These are phyloP conservation scores for Mortierella claussenii DNA, from an alignment of 192 early-diverging fungal genomes.

Conservation along the genomic window DNA sequence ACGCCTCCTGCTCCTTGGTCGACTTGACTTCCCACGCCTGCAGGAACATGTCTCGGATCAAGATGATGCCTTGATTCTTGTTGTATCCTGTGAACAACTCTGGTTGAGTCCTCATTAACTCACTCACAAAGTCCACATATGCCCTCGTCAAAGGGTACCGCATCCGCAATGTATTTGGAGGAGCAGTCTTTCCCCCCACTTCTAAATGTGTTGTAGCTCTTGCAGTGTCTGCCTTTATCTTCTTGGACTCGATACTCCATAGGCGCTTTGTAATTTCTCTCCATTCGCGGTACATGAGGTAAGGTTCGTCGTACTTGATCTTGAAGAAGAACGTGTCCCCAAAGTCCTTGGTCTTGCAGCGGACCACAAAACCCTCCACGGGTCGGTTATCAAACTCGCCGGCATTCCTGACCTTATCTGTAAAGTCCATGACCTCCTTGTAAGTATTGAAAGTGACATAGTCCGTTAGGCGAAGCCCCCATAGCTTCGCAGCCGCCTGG, in stretches of 20 bases:
- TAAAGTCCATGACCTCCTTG: slow-evolving; percentile 73
- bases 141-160: slow-evolving; percentile 68
- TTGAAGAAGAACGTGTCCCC: slow-evolving; percentile 77
- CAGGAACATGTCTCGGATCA: slow-evolving; percentile 82
- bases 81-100: slow-evolving; percentile 72
- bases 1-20: slow-evolving; percentile 6
- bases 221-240: slow-evolving; percentile 5
- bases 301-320: slow-evolving; percentile 95
- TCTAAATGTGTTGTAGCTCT: too few relatives aligned
- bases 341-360: slow-evolving; percentile 63
- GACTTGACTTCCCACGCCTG: slow-evolving; percentile 60
- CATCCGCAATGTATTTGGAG: slow-evolving; percentile 39
- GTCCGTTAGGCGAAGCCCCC: slow-evolving; percentile 75
- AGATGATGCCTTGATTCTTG: slow-evolving; percentile 85
- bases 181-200: too few relatives aligned
- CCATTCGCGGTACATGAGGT: slow-evolving; percentile 96
- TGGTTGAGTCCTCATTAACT: slow-evolving; percentile 68
- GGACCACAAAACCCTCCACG: slow-evolving; percentile 94
- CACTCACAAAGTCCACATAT: slow-evolving; percentile 82
- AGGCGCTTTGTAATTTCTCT: slow-evolving; percentile 88
- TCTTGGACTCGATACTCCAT: slow-evolving; percentile 37
- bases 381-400: slow-evolving; percentile 75
- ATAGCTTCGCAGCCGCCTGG: slow-evolving; percentile 69
- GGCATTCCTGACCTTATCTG: slow-evolving; percentile 70
- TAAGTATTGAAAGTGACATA: slow-evolving; percentile 64